Percentiles rank a stretch among this genome's conserved stretches.
phyloP scores from a whole-genome alignment of 495 filamentous ascomycete species.

The Podospora comata region DNA sequence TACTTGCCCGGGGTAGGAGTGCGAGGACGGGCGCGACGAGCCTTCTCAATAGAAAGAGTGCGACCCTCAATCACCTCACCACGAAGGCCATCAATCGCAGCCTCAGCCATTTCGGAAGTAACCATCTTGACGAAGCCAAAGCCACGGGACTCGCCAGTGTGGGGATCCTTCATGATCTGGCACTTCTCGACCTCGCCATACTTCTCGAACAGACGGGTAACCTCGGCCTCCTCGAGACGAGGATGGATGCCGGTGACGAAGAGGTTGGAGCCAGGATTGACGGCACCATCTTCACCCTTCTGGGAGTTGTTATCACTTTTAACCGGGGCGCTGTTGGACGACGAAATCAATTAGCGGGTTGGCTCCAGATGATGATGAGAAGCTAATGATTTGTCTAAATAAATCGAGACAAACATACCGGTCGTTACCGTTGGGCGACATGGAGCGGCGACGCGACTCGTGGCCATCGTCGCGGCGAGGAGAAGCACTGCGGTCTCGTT shows the following conservation, averaged over 20 bases:
- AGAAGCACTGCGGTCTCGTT: conserved; percentile 83
- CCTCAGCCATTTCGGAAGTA: conserved; percentile 87
- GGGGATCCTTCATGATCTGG: conserved; percentile 98
- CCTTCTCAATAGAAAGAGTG: conserved; percentile 98
- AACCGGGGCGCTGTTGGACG: conserved; percentile 23
- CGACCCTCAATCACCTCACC: conserved; percentile 94
- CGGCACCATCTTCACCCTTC: conserved; percentile 72
- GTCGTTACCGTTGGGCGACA: conserved; percentile 64
- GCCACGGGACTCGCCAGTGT: conserved; percentile 95
- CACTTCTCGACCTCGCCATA: conserved; percentile 98
- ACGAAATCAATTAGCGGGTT: conserved; percentile 11
- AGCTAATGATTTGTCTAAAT: background rate
- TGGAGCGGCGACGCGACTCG: conserved; percentile 70
- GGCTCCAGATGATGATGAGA: background rate
- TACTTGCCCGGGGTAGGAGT: conserved; percentile 98
- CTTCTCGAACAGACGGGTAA: conserved; percentile 94
- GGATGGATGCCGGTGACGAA: conserved; percentile 99
- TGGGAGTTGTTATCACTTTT: conserved; percentile 40
- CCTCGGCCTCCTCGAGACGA: conserved; percentile 83
- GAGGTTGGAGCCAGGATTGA: conserved; percentile 94
- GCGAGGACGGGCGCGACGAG: conserved; percentile 86
- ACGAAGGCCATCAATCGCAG: conserved; percentile 92
- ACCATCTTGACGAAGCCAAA: conserved; percentile 99
- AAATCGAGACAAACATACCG: conserved; percentile 58
- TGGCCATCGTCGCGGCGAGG: conserved; percentile 73